phyloP scores from a whole-genome alignment of 805 yeast genomes.

The Isabelozyma pseudorhagii region DNA sequence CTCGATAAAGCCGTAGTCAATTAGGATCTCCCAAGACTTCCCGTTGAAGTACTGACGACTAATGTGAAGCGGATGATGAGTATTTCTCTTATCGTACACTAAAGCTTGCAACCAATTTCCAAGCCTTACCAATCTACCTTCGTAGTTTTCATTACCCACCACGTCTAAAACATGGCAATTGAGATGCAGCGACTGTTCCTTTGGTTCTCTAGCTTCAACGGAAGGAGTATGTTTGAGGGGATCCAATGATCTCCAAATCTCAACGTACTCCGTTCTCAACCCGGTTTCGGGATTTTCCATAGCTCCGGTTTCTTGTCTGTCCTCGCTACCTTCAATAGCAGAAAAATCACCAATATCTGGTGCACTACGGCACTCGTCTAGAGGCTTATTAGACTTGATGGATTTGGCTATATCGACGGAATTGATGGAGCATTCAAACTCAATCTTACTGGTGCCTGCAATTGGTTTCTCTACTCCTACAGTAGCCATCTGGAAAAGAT shows the following conservation, averaged over 20 bases:
- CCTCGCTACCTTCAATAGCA: slow-evolving; percentile 30
- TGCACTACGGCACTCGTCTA: slow-evolving; percentile 20
- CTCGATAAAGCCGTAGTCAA: slow-evolving; percentile 21
- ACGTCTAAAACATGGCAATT: slow-evolving; percentile 16
- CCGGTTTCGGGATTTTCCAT: slow-evolving; percentile 48
- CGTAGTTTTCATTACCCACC: slow-evolving; percentile 10
- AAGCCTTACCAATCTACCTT: slow-evolving; percentile 45
- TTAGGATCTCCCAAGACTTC: slow-evolving; percentile 17
- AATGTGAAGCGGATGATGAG: slow-evolving; percentile 23
- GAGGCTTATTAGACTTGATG: slow-evolving; percentile 25
- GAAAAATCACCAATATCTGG: slow-evolving; percentile 49
- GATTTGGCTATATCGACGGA: slow-evolving; percentile 32
- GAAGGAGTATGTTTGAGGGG: slow-evolving; percentile 28
- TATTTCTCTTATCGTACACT: slow-evolving; percentile 21
- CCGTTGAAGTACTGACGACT: slow-evolving; percentile 18
- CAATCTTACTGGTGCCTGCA: slow-evolving; percentile 30
- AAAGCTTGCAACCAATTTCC: slow-evolving; percentile 56
- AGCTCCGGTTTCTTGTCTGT: slow-evolving; percentile 47
- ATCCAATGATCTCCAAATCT: slow-evolving; percentile 53
- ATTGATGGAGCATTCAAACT: slow-evolving; percentile 43
- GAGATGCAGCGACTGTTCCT: slow-evolving; percentile 4
- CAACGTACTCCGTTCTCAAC: slow-evolving; percentile 42
- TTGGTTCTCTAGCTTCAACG: slow-evolving; percentile 20
- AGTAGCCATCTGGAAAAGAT: slow-evolving; percentile 55
- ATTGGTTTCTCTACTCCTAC: slow-evolving; percentile 46